Conservation (phyloP, 2,329 filamentous ascomycete species). For the Tolypocladium guangdongense region DNA sequence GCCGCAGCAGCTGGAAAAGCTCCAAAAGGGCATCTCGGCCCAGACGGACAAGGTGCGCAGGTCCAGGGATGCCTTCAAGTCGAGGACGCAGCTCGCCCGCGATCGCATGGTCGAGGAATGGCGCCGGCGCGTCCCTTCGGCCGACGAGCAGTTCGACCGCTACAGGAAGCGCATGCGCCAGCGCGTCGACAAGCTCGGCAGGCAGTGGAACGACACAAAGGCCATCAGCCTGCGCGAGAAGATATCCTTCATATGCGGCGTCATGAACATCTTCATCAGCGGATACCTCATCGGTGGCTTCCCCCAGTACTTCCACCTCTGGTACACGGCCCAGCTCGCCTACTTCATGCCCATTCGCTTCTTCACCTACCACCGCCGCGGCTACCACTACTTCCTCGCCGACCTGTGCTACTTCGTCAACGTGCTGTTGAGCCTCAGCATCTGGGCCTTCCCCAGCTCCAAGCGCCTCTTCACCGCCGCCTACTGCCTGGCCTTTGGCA, state of each 20-base stretch:
- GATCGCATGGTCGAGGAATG: slow-evolving; percentile 89
- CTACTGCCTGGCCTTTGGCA: slow-evolving; percentile 88
- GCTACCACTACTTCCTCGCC: slow-evolving; percentile 94
- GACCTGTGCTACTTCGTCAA: slow-evolving; percentile 99
- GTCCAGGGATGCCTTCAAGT: slow-evolving; percentile 71
- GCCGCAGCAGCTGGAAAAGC: slow-evolving; percentile 79
- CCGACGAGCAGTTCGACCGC: slow-evolving; percentile 85
- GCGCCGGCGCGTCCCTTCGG: slow-evolving; percentile 73
- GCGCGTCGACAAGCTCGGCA: slow-evolving; percentile 78
- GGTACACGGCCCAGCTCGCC: slow-evolving; percentile 78
- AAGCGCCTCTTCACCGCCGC: slow-evolving; percentile 86
- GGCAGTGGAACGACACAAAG: slow-evolving; percentile 81
- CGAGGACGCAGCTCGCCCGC: slow-evolving; percentile 65
- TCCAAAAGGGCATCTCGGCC: slow-evolving; percentile 70
- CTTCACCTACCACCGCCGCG: slow-evolving; percentile 81
- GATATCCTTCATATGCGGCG: slow-evolving; percentile 88
- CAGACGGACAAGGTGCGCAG: slow-evolving; percentile 79
- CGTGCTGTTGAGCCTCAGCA: slow-evolving; percentile 64
- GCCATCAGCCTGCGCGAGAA: slow-evolving; percentile 87
- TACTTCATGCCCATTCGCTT: slow-evolving; percentile 97
- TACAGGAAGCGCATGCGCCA: slow-evolving; percentile 80
- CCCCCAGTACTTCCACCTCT: slow-evolving; percentile 79
- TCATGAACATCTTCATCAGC: slow-evolving; percentile 94
- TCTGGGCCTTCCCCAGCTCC: slow-evolving; percentile 85
- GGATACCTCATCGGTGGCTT: slow-evolving; percentile 84